Evolutionary conservation across 2,329 filamentous ascomycete genomes (phyloP).

Genomic region (Aspergillus calidoustus): DNA sequence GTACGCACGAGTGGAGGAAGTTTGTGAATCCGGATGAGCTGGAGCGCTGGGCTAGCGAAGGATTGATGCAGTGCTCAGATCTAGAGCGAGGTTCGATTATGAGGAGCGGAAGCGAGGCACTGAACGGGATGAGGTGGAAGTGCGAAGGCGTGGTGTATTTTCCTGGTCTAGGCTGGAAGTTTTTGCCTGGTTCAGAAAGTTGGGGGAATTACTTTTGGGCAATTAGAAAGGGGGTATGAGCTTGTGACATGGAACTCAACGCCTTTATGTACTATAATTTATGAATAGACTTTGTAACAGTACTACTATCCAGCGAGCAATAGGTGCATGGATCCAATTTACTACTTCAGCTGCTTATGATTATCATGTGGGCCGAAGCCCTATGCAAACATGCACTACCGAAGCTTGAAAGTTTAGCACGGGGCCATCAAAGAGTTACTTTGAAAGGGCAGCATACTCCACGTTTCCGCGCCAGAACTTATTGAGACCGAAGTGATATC

Average conservation of each 20-base stretch:
- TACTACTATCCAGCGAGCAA: background rate
- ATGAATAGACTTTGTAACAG: background rate
- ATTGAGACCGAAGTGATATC: background rate
- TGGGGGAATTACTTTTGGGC: slow-evolving; percentile 97
- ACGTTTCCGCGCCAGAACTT: background rate
- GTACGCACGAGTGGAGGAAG: slow-evolving; percentile 95
- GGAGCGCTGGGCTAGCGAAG: slow-evolving; percentile 46
- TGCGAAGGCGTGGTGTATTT: slow-evolving; percentile 86
- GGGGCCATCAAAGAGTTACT: background rate
- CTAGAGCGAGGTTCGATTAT: slow-evolving; percentile 18
- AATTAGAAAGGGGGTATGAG: slow-evolving; percentile 61
- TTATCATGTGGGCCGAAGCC: background rate
- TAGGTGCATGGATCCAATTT: background rate
- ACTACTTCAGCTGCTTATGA: background rate
- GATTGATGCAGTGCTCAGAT: slow-evolving; percentile 56
- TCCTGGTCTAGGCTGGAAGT: slow-evolving; percentile 86
- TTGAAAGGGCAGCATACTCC: background rate
- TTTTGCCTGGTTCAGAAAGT: slow-evolving; percentile 78
- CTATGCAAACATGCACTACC: background rate
- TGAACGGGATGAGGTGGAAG: slow-evolving; percentile 59
- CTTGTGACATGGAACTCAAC: background rate
- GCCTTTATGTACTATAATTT: background rate
- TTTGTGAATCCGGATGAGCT: slow-evolving; percentile 86
- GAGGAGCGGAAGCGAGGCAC: slow-evolving; percentile 30
- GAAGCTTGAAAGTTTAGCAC: background rate